phyloP scores from a whole-genome alignment of 495 filamentous ascomycete genomes.

The Penicillium ucsense region DNA sequence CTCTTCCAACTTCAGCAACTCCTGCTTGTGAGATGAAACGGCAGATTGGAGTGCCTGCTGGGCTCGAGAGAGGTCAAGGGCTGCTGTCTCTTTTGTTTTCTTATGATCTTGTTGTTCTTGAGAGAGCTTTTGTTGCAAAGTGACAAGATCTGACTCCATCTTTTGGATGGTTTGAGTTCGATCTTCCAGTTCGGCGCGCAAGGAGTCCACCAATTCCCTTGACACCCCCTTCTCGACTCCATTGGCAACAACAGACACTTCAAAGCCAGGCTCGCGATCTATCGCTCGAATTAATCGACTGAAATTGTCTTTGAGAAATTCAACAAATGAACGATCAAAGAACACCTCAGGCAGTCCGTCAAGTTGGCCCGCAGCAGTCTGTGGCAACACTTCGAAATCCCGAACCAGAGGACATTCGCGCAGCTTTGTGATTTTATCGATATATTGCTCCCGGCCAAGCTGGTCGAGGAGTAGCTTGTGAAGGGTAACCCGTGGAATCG shows the following conservation, averaged over 20 bases:
- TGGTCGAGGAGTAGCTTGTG: constrained; percentile 70
- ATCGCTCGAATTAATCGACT: constrained; percentile 76
- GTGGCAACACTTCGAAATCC: constrained; percentile 82
- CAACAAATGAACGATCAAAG: constrained; percentile 79
- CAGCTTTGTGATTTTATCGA: constrained; percentile 72
- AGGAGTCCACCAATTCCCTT: constrained; percentile 69
- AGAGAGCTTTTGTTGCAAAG: constrained; percentile 57
- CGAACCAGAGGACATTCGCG: constrained; percentile 74
- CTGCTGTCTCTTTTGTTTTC: constrained; percentile 56
- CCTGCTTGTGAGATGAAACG: constrained; percentile 58
- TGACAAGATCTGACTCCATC: constrained; percentile 54
- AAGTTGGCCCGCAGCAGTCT: constrained; percentile 47
- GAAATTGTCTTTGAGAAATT: constrained; percentile 94
- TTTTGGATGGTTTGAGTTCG: constrained; percentile 59
- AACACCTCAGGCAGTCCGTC: constrained; percentile 69
- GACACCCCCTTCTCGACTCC: constrained; percentile 77
- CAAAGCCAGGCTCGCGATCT: constrained; percentile 81
- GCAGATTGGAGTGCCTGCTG: constrained; percentile 62
- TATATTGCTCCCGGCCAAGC: constrained; percentile 80
- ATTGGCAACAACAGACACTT: constrained; percentile 68
- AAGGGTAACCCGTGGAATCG: constrained; percentile 72
- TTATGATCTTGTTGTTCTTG: constrained; percentile 71
- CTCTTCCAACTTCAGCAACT: constrained; percentile 38
- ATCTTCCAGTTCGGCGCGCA: constrained; percentile 68
- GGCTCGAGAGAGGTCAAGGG: constrained; percentile 54